phyloP scores from a whole-genome alignment of 148 eudicot genomes.

The Persicaria tinctoria region DNA sequence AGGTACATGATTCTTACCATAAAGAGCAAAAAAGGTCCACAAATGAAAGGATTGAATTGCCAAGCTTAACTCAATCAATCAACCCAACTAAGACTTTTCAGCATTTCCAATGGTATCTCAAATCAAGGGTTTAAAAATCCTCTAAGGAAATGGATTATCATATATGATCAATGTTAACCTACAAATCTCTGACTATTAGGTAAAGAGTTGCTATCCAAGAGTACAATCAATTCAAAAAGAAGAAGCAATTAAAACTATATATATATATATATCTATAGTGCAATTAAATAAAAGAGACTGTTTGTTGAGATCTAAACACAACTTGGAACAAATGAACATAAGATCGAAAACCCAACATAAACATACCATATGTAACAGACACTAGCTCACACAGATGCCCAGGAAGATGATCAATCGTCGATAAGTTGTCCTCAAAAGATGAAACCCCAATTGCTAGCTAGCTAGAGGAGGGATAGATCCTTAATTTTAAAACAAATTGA shows the following conservation, averaged over 20 bases:
- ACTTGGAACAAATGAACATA: not conserved
- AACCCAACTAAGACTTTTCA: too few species aligned
- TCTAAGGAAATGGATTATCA: too few species aligned
- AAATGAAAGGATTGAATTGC: too few species aligned
- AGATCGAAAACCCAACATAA: too few species aligned
- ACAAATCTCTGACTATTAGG: not conserved
- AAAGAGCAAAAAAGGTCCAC: too few species aligned
- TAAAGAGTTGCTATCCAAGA: not conserved
- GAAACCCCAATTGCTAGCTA: conserved; percentile 3
- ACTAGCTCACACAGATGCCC: not conserved
- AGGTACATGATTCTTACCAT: too few species aligned
- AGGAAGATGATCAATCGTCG: not conserved
- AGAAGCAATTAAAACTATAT: not conserved
- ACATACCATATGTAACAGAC: too few species aligned
- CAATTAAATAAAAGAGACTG: not conserved
- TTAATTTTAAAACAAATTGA: not conserved
- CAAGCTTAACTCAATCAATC: too few species aligned
- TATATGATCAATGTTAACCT: too few species aligned
- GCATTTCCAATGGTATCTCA: too few species aligned
- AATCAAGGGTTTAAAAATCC: too few species aligned
- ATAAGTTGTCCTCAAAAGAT: not conserved
- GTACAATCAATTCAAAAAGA: not conserved
- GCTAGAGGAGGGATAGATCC: not conserved
- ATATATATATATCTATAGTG: not conserved
- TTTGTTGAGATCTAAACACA: not conserved